Evolutionary conservation across 768 basidiomycete species (phyloP).

Genomic region (Pisolithus orientalis): DNA sequence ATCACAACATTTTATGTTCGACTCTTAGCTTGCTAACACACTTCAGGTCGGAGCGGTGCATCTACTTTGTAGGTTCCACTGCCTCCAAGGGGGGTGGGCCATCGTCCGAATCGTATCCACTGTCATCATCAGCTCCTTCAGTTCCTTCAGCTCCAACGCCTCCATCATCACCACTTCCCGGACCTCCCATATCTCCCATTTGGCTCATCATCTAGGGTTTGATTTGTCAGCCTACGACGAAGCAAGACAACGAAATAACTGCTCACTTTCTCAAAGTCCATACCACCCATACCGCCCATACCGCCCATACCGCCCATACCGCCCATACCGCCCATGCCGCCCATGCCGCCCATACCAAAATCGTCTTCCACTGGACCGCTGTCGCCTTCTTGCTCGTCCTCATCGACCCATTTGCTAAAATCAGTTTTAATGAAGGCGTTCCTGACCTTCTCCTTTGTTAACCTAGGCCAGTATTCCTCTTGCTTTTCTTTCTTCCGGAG

Average conservation of each 20-base stretch:
- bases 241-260: conserved; percentile 3
- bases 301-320: conserved; percentile 37
- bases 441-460: conserved; percentile 84
- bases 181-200: no score
- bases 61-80: no score
- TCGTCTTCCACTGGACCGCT: conserved; percentile 30
- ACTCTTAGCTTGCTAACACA: no score
- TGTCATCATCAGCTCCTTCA: no score
- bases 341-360: no score
- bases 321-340: conserved; percentile 21
- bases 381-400: conserved; percentile 84
- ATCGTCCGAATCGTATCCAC: no score
- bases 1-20: no score
- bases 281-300: conserved; percentile 35
- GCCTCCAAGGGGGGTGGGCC: no score
- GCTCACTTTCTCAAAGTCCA: conserved; percentile 62
- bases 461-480: conserved; percentile 85
- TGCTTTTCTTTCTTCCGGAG: conserved; percentile 77
- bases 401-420: conserved; percentile 93
- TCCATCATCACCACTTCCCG: no score
- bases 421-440: conserved; percentile 88
- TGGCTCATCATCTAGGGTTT: conserved; percentile 34
- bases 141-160: no score
- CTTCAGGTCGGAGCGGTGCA: no score
- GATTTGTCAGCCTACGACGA: conserved; percentile 4